phyloP scores from a whole-genome alignment of 78 protist genomes.

The Mastigamoeba balamuthi region DNA sequence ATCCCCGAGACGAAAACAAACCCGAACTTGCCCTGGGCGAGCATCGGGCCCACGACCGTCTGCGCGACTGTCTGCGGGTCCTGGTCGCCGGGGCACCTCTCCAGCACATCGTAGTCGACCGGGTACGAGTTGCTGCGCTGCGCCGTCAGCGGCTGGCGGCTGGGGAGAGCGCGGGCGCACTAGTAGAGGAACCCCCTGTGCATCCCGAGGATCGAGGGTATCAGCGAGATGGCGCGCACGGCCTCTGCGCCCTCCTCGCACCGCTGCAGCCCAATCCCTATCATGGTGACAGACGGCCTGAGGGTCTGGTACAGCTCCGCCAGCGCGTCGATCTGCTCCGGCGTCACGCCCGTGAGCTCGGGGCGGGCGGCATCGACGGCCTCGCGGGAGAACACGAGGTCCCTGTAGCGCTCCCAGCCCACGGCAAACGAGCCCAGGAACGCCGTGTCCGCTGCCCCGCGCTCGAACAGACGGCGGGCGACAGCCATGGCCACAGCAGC shows the following conservation, averaged over 20 bases:
- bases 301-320: neutral
- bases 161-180: neutral
- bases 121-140: neutral
- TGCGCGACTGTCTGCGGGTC: no score
- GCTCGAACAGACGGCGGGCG: neutral
- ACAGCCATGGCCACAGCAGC: neutral
- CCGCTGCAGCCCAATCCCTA: neutral
- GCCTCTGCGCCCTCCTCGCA: neutral
- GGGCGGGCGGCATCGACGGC: neutral
- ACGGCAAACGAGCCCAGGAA: neutral
- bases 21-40: neutral
- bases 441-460: neutral
- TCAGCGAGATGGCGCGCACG: neutral
- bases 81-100: no score
- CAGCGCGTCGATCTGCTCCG: neutral
- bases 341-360: neutral
- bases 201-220: neutral
- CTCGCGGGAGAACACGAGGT: neutral
- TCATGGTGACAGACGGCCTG: neutral
- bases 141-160: neutral
- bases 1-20: neutral
- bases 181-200: neutral
- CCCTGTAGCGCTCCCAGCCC: neutral
- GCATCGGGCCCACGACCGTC: no score
- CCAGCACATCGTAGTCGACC: no score